phyloP scores from a whole-genome alignment of 257 asterid genomes.

The Asclepias syriaca region DNA sequence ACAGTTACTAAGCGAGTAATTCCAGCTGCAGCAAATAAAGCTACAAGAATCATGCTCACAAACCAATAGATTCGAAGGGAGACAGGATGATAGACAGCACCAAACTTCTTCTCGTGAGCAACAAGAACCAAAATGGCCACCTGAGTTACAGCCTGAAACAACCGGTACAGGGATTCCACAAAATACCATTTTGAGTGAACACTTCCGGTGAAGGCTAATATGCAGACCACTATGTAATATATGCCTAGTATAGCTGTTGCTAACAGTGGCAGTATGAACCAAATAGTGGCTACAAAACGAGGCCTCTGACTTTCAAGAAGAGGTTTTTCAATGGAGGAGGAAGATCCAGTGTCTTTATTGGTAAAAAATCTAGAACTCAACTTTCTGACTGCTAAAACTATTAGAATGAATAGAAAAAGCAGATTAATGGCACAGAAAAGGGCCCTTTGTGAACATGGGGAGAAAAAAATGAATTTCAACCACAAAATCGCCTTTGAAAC shows the following conservation, averaged over 20 bases:
- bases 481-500: slow-evolving; percentile 17
- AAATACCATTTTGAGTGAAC: slow-evolving; percentile 31
- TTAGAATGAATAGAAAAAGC: slow-evolving; percentile 30
- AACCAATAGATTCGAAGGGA: slow-evolving; percentile 27
- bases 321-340: slow-evolving; percentile 32
- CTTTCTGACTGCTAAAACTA: slow-evolving; percentile 27
- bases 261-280: slow-evolving; percentile 33
- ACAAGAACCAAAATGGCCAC: slow-evolving; percentile 31
- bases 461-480: slow-evolving; percentile 41
- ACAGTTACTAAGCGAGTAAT: slow-evolving; percentile 27
- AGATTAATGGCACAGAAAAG: slow-evolving; percentile 33
- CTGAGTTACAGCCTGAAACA: slow-evolving; percentile 37
- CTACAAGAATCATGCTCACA: slow-evolving; percentile 14
- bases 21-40: slow-evolving; percentile 26
- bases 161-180: slow-evolving; percentile 29
- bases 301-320: slow-evolving; percentile 33
- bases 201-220: slow-evolving; percentile 33
- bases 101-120: slow-evolving; percentile 41
- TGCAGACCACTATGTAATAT: slow-evolving; percentile 23
- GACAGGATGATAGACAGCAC: slow-evolving; percentile 38
- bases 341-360: slow-evolving; percentile 5
- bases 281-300: slow-evolving; percentile 23
- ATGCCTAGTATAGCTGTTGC: slow-evolving; percentile 40
- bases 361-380: slow-evolving; percentile 19
- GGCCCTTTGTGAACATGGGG: slow-evolving; percentile 54